Base-by-base conservation (phyloP, 495 filamentous ascomycete genomes). In the Neurospora tetraspora region DNA sequence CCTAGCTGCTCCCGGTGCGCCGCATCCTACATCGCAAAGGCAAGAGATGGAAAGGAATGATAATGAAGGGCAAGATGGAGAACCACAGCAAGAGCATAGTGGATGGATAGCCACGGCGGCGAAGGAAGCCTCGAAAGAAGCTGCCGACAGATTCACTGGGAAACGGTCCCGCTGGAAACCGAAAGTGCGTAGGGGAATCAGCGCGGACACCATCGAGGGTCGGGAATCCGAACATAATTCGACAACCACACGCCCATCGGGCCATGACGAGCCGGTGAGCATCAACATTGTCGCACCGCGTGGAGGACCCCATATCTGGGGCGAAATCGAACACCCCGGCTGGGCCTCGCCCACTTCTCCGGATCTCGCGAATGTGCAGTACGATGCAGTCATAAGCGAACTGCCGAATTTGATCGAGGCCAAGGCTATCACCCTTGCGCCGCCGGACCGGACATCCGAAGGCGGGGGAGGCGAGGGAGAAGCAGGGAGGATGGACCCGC, bases 401-500 rank as follows among this genome's bases (percentile, higher is more conserved):
- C 85, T 99, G 16, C 92, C 95, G 3, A 91, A 97, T 77, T 85
- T 99, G 31, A 94, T 99, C 72, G 96, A 99, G 81, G 94, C 94
- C 0, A 94, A 94, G 81, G 96, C 94, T 8, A 89, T 96, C 14
- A 92, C 93, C 1, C 85, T 96, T 45, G 93, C 93, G 2, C 92
- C 92, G 1, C 81, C 86, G 0, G 91, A 94, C 71, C 81, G 83
- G 6, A 73, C 77, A 18, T 87, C 84, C 70, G 74, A 73, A 14
- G 71, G 81, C 11, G 75, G 84, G 4, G 45, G 5, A 47, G 43
- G 14, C 8, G 53, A 65, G 27, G 27, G 53, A 34, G 53, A 36
- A 59, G 5, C 47, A 65, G 53, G 53, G 27, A 36, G 27, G 53
- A 34, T 65, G 53, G 27, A 65, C 5, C 82, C 81, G 36, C 82